Base-by-base conservation (phyloP, 169 alveolate genomes). In the Toxoplasma gondii region DNA sequence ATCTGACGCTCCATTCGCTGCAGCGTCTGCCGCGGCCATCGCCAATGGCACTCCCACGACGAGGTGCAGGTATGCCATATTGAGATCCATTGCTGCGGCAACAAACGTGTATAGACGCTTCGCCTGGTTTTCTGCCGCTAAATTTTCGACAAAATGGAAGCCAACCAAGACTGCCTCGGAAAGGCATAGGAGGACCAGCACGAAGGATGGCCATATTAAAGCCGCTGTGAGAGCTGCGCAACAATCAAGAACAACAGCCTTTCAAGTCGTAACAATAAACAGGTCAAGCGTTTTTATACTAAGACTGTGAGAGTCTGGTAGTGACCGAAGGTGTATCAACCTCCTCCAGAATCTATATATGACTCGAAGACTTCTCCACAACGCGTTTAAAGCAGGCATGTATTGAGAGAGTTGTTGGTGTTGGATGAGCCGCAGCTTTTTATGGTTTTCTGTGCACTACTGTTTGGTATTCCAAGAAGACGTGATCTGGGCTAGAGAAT, bases 121-220 rank as follows among this genome's bases (percentile, higher is more conserved):
- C 86, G 86, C 39, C n/a, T n/a, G 86, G 43, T 78, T 45, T n/a
- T n/a, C 39, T n/a, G 39, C 45, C 2, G 86, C n/a, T 1, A 38
- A n/a, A 78, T n/a, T n/a, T 78, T 78, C 86, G 39, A 78, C 86
- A 16, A 78, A 19, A 19, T 78, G 86, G 10, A 78, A n/a, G 39
- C 86, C 86, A n/a, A 78, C 49, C 27, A 78, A 45, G 49, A 78
- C 86, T 45, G 86, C 45, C 86, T 78, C 86, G 39, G 86, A n/a
- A 7, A 78, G 39, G 43, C 86, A n/a, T 16, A 78, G 86, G 86
- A 78, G 86, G n/a, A 78, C 86, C 86, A 78, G 22, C 27, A n/a
- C 45, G 49, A 16, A 38, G 1, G 45, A 16, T 38, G 86, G 86
- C 86, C 86, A 78, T 36, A 78, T n/a, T n/a, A 78, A 7, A 2